Conservation (phyloP, 2,329 filamentous ascomycete genomes). For the Biscogniauxia sp. region DNA sequence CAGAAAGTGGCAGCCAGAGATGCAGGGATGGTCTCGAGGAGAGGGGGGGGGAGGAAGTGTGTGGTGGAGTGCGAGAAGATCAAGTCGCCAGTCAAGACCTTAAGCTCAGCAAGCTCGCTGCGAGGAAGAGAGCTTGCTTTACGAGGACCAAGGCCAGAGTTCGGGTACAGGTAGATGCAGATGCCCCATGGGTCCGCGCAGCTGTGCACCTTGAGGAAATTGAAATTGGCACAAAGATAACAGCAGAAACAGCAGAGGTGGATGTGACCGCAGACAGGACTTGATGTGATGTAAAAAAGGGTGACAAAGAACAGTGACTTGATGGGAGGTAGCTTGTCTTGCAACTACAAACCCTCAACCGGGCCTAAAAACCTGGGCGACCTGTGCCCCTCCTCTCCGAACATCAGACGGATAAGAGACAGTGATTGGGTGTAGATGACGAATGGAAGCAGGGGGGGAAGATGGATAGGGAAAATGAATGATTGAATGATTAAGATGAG, state of each 20-base stretch:
- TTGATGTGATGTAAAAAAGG: constrained; percentile 6
- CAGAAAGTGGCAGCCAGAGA: constrained; percentile 10
- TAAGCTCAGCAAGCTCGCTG: constrained; percentile 13
- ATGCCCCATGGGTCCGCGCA: constrained; percentile 10
- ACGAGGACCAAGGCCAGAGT: constrained; percentile 10
- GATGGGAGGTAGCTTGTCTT: background rate
- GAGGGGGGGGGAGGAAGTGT: constrained; percentile 8
- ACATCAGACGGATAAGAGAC: constrained; percentile 5
- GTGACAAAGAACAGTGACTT: constrained; percentile 2
- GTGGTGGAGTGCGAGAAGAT: constrained; percentile 14
- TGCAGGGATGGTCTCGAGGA: constrained; percentile 11
- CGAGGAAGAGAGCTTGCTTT: constrained; percentile 8
- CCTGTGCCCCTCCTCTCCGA: constrained; percentile 12
- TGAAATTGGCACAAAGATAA: constrained; percentile 5
- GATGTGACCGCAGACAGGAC: background rate
- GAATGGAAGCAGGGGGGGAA: background rate
- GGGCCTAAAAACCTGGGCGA: constrained; percentile 2
- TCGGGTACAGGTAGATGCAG: constrained; percentile 7
- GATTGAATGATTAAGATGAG: background rate
- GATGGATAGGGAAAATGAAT: background rate
- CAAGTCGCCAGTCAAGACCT: constrained; percentile 9
- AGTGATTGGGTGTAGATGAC: background rate
- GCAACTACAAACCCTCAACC: constrained; percentile 11
- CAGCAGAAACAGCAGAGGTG: background rate
- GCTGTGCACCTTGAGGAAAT: background rate